These are phyloP conservation scores for Colletotrichum sp. DNA, from an alignment of 2,329 filamentous ascomycete genomes.

Conservation along the genomic window DNA sequence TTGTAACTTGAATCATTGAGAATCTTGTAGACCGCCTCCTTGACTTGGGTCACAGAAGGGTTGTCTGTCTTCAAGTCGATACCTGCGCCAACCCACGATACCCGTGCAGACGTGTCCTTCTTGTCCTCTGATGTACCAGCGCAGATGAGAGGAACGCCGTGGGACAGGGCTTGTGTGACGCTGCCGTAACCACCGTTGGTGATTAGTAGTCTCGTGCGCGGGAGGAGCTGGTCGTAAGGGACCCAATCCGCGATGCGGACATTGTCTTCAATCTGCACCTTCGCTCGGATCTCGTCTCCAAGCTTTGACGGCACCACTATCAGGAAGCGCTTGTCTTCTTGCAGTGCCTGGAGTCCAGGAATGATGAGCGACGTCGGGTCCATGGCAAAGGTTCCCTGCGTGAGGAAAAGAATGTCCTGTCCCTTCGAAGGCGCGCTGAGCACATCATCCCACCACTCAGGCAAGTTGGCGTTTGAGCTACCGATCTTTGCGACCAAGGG, in stretches of 20 bases:
- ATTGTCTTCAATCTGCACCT: conserved; percentile 27
- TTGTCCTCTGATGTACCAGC: conserved; percentile 42
- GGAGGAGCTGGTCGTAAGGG: conserved; percentile 39
- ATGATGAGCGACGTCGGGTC: conserved; percentile 40
- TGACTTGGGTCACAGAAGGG: conserved; percentile 30
- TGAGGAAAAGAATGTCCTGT: conserved; percentile 25
- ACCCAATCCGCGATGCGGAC: conserved; percentile 38
- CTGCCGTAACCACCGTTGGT: conserved; percentile 43
- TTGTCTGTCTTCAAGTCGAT: conserved; percentile 41
- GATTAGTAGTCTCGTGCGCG: conserved; percentile 35
- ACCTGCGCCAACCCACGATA: conserved; percentile 34
- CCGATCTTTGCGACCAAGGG: conserved; percentile 33
- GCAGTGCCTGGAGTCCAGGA: conserved; percentile 39
- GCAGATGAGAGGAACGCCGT: conserved; percentile 39
- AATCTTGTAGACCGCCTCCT: conserved; percentile 28
- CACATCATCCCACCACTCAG: conserved; percentile 36
- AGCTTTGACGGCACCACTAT: conserved; percentile 39
- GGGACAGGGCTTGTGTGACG: conserved; percentile 38
- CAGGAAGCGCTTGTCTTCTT: conserved; percentile 28
- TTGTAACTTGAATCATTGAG: conserved; percentile 26
- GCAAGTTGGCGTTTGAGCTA: conserved; percentile 24
- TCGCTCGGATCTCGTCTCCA: conserved; percentile 27
- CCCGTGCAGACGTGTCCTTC: conserved; percentile 38
- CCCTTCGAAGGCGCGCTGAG: conserved; percentile 34
- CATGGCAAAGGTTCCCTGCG: conserved; percentile 42